These are phyloP conservation scores for Tulasnella sp. DNA, from an alignment of 768 basidiomycete species.

Conservation along the genomic window DNA sequence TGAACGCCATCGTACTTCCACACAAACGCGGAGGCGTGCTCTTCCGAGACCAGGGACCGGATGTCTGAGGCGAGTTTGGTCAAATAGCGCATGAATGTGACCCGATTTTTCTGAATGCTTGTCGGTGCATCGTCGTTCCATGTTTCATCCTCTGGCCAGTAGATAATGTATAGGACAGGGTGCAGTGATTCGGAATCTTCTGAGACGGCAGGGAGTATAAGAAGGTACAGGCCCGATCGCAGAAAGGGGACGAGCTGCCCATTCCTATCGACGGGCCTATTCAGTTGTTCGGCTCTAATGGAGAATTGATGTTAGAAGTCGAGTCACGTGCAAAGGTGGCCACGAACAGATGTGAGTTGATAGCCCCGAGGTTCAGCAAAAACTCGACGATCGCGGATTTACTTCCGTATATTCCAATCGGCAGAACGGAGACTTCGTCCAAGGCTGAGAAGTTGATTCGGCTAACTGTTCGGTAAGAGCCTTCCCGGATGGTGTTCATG, in stretches of 20 bases:
- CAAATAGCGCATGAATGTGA: conserved; percentile 59
- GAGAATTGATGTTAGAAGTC: no score
- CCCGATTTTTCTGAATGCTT: conserved; percentile 48
- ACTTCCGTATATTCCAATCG: conserved; percentile 56
- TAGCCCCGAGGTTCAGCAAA: conserved; percentile 25
- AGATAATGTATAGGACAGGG: conserved; percentile 44
- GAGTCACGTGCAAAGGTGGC: no score
- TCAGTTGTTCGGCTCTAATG: not conserved
- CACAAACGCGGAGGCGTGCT: conserved; percentile 45
- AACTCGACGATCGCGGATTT: conserved; percentile 38
- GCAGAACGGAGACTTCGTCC: conserved; percentile 46
- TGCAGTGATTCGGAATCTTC: no score
- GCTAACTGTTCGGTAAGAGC: conserved; percentile 51
- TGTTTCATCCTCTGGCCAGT: conserved; percentile 59
- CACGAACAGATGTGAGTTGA: conserved; percentile 46
- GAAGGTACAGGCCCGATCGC: conserved; percentile 22
- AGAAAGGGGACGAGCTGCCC: not conserved
- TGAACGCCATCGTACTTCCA: conserved; percentile 38
- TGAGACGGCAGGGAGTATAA: not conserved
- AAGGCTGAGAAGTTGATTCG: conserved; percentile 53
- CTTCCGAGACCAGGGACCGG: conserved; percentile 48
- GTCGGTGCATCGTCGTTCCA: conserved; percentile 51
- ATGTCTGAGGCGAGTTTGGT: conserved; percentile 56
- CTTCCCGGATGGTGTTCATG: conserved; percentile 47
- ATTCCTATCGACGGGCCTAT: not conserved